Evolutionary conservation across 2,329 filamentous ascomycete genomes (phyloP).

Genomic region (Herpotrichia juniperi): DNA sequence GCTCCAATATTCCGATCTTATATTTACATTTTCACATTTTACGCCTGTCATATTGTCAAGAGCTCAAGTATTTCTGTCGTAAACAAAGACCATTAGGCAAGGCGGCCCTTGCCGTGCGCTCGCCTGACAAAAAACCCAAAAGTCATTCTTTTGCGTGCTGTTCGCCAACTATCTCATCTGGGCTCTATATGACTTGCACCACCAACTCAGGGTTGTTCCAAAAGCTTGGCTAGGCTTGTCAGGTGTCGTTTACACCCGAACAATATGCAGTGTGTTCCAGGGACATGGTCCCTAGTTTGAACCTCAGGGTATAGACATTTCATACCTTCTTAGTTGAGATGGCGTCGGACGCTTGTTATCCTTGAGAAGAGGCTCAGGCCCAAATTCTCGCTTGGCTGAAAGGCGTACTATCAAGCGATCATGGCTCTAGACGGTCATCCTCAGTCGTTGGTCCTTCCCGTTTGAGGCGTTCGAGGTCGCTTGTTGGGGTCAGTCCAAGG

Average conservation of each 20-base stretch:
- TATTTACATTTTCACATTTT: no score
- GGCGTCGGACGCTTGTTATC: slow-evolving; percentile 2
- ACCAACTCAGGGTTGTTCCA: not conserved
- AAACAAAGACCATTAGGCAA: not conserved
- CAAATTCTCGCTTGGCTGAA: slow-evolving; percentile 3
- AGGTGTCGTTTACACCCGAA: no score
- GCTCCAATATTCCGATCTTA: no score
- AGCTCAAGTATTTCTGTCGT: not conserved
- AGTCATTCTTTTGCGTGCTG: no score
- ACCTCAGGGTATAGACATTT: not conserved
- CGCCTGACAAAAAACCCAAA: no score
- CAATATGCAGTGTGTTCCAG: slow-evolving; percentile 2
- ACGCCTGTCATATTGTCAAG: no score
- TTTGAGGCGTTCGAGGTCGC: no score
- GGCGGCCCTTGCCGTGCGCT: no score
- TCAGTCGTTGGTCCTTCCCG: not conserved
- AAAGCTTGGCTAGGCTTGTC: no score
- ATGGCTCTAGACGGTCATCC: slow-evolving; percentile 1
- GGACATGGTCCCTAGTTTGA: not conserved
- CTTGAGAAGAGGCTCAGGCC: slow-evolving; percentile 2
- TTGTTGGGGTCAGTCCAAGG: not conserved
- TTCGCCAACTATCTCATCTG: not conserved
- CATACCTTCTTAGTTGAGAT: not conserved
- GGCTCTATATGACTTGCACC: not conserved
- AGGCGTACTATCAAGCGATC: slow-evolving; percentile 8